phyloP scores from a whole-genome alignment of 495 filamentous ascomycete species.

The Chaetomium cochliodes region DNA sequence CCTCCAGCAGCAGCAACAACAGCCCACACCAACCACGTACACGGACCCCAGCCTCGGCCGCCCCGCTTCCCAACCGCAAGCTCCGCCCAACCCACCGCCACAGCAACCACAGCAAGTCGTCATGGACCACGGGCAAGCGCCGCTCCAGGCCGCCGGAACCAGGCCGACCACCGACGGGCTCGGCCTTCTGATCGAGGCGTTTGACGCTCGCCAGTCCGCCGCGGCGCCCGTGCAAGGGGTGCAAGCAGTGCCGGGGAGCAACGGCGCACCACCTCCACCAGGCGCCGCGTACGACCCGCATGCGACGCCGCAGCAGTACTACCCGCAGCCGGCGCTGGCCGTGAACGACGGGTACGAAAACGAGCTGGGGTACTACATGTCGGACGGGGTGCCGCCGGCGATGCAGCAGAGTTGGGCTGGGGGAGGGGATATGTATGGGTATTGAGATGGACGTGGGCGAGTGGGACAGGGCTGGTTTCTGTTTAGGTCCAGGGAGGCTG shows the following conservation, averaged over 20 bases:
- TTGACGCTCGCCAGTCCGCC: slow-evolving; percentile 29
- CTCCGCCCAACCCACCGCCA: not conserved
- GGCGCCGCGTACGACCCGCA: slow-evolving; percentile 28
- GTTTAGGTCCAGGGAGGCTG: not conserved
- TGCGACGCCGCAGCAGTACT: slow-evolving; percentile 27
- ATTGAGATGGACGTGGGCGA: slow-evolving; percentile 5
- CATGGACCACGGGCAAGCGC: not conserved
- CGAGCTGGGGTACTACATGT: slow-evolving; percentile 36
- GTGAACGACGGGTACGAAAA: slow-evolving; percentile 37
- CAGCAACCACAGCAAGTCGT: not conserved
- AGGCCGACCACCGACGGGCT: slow-evolving; percentile 32
- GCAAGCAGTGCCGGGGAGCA: slow-evolving; percentile 1
- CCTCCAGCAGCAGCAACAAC: slow-evolving; percentile 6
- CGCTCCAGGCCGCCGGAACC: not conserved
- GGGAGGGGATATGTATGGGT: slow-evolving; percentile 28
- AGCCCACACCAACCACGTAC: slow-evolving; percentile 16
- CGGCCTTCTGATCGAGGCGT: slow-evolving; percentile 34
- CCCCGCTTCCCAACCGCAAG: slow-evolving; percentile 18
- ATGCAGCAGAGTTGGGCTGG: slow-evolving; percentile 30
- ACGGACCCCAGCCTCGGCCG: slow-evolving; percentile 30
- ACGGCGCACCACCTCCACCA: not conserved
- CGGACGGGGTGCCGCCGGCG: slow-evolving; percentile 25
- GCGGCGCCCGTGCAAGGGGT: not conserved
- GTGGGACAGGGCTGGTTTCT: not conserved
- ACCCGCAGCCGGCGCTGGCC: slow-evolving; percentile 22